Percentiles rank a stretch among this genome's conserved stretches.
Evolutionary conservation across 257 asterid species (phyloP).

Genomic region (Henckelia pumila): DNA sequence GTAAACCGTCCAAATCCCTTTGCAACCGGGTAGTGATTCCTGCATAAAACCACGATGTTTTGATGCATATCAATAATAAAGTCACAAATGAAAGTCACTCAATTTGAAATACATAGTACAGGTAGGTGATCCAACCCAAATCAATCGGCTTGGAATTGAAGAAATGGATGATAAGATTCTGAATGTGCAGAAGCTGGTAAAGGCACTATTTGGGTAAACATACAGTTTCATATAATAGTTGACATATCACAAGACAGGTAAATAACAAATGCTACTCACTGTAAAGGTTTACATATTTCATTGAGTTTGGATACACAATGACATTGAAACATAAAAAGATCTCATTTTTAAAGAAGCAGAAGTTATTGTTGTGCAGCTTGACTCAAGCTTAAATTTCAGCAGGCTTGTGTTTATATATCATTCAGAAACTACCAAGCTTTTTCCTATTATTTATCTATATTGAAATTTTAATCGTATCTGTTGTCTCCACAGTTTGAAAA

Average conservation of each 20-base stretch:
- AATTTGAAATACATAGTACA: slow-evolving; percentile 9
- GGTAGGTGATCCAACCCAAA: slow-evolving; percentile 1
- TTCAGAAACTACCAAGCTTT: background rate
- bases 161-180: slow-evolving; percentile 14
- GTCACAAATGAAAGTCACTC: slow-evolving; percentile 15
- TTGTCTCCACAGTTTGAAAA: too few relatives aligned
- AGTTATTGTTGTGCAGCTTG: background rate
- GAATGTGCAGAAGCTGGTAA: slow-evolving; percentile 1
- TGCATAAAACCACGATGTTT: slow-evolving; percentile 32
- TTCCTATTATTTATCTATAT: too few relatives aligned
- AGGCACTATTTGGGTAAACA: too few relatives aligned
- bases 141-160: slow-evolving; percentile 7
- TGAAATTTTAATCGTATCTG: background rate
- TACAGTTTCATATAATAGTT: background rate
- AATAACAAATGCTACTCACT: background rate
- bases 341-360: background rate
- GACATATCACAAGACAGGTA: slow-evolving; percentile 6
- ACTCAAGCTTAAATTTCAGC: background rate
- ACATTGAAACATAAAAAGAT: too few relatives aligned
- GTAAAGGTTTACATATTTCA: too few relatives aligned
- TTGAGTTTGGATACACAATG: background rate
- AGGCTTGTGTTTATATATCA: background rate
- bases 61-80: slow-evolving; percentile 17
- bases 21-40: slow-evolving; percentile 97
- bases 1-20: slow-evolving; percentile 97